Evolutionary conservation across 2,329 filamentous ascomycete genomes (phyloP).

Genomic region (Sclerotinia minor): DNA sequence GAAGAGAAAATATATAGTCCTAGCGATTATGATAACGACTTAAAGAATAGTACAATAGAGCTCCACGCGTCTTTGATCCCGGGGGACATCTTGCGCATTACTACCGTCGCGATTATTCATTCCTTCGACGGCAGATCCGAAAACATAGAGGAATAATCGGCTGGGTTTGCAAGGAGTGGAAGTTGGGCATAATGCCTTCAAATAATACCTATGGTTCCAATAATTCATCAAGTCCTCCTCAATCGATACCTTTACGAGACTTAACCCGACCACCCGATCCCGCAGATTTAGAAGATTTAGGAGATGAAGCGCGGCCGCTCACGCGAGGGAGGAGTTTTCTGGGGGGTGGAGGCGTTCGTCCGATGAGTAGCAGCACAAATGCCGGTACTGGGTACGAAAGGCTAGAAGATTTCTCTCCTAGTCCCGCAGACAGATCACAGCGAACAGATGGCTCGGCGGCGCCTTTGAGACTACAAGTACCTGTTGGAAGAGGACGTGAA

Average conservation of each 20-base stretch:
- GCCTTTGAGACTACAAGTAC: conserved; percentile 25
- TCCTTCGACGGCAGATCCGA: conserved; percentile 12
- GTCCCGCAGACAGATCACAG: conserved; percentile 31
- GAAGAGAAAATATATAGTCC: conserved; percentile 5
- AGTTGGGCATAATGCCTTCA: conserved; percentile 48
- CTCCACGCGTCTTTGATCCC: conserved; percentile 24
- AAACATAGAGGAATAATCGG: background rate
- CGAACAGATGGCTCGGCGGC: conserved; percentile 27
- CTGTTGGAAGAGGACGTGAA: conserved; percentile 15
- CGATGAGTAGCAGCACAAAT: conserved; percentile 35
- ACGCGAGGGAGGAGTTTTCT: conserved; percentile 41
- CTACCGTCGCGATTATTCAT: conserved; percentile 20
- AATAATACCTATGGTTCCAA: conserved; percentile 47
- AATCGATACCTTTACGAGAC: conserved; percentile 72
- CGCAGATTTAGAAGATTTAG: conserved; percentile 34
- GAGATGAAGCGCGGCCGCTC: conserved; percentile 35
- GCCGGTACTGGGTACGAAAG: conserved; percentile 38
- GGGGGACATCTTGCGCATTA: conserved; percentile 14
- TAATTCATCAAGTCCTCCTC: conserved; percentile 50
- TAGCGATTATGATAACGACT: conserved; percentile 31
- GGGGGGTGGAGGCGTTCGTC: conserved; percentile 33
- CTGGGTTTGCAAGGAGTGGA: conserved; percentile 26
- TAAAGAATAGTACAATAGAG: conserved; percentile 24
- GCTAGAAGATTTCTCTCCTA: conserved; percentile 38
- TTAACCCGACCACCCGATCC: conserved; percentile 46